Evolutionary conservation across 805 yeast genomes (phyloP).

Genomic region (Candida berthetii): DNA sequence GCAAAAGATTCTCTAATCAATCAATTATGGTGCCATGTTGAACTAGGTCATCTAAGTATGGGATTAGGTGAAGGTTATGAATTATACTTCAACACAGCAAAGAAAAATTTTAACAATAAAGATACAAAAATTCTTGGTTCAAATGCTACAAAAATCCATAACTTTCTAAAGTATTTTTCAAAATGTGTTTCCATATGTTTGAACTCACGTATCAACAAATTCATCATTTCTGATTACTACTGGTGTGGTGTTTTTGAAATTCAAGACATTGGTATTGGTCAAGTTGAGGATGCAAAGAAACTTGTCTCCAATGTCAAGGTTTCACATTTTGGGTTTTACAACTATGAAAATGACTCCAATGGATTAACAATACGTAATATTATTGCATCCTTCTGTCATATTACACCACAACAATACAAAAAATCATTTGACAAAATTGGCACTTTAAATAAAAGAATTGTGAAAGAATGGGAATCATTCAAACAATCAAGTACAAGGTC

Average conservation of each 20-base stretch:
- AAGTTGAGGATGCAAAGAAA: slow-evolving; percentile 15
- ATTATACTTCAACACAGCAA: slow-evolving; percentile 12
- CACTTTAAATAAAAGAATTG: slow-evolving; percentile 9
- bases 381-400: slow-evolving; percentile 15
- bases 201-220: slow-evolving; percentile 17
- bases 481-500: neutral
- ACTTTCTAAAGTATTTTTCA: slow-evolving; percentile 18
- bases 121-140: slow-evolving; percentile 10
- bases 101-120: slow-evolving; percentile 5
- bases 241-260: slow-evolving; percentile 22
- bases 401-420: slow-evolving; percentile 5
- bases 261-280: slow-evolving; percentile 18
- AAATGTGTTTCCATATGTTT: slow-evolving; percentile 21
- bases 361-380: slow-evolving; percentile 16
- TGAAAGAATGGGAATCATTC: slow-evolving; percentile 17
- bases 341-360: slow-evolving; percentile 10
- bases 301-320: slow-evolving; percentile 18
- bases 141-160: slow-evolving; percentile 15
- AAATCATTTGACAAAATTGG: slow-evolving; percentile 3
- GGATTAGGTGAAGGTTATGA: slow-evolving; percentile 23
- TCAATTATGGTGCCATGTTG: slow-evolving; percentile 17
- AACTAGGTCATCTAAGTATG: slow-evolving; percentile 12
- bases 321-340: slow-evolving; percentile 15
- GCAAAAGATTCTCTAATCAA: slow-evolving; percentile 11
- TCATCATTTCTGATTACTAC: slow-evolving; percentile 19